Evolutionary conservation across 805 yeast species (phyloP).

Genomic region (Wickerhamomyces rabaulensis): DNA sequence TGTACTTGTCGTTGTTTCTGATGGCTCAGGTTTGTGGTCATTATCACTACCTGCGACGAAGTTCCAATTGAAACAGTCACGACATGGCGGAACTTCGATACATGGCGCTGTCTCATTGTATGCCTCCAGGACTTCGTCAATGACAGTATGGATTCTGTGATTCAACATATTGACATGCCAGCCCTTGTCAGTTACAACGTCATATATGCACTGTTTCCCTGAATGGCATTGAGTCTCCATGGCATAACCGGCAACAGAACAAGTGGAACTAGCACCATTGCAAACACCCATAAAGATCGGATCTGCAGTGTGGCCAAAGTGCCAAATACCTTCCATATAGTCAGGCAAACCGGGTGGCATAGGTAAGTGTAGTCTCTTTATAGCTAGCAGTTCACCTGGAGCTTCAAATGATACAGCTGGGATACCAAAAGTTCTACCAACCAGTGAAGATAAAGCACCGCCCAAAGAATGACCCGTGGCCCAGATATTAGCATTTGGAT

Average conservation of each 20-base stretch:
- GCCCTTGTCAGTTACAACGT: slow-evolving; percentile 81
- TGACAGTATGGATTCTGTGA: slow-evolving; percentile 87
- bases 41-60: slow-evolving; percentile 43
- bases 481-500: slow-evolving; percentile 78
- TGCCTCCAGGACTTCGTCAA: slow-evolving; percentile 66
- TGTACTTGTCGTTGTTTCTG: background rate
- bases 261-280: slow-evolving; percentile 85
- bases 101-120: slow-evolving; percentile 81
- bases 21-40: slow-evolving; percentile 2
- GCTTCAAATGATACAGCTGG: slow-evolving; percentile 92
- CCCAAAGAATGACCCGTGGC: slow-evolving; percentile 94
- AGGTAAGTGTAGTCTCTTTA: slow-evolving; percentile 82
- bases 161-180: slow-evolving; percentile 87
- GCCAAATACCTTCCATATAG: slow-evolving; percentile 83
- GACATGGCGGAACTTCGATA: slow-evolving; percentile 71
- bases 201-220: slow-evolving; percentile 83
- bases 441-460: slow-evolving; percentile 73
- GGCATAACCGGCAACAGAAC: slow-evolving; percentile 92
- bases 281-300: slow-evolving; percentile 97
- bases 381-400: slow-evolving; percentile 86
- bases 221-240: slow-evolving; percentile 96
- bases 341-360: slow-evolving; percentile 85
- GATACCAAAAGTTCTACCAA: slow-evolving; percentile 85
- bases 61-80: slow-evolving; percentile 88
- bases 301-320: slow-evolving; percentile 94